Base-by-base conservation (phyloP, 129 eudicot genomes). In the Flaveria linearis region DNA sequence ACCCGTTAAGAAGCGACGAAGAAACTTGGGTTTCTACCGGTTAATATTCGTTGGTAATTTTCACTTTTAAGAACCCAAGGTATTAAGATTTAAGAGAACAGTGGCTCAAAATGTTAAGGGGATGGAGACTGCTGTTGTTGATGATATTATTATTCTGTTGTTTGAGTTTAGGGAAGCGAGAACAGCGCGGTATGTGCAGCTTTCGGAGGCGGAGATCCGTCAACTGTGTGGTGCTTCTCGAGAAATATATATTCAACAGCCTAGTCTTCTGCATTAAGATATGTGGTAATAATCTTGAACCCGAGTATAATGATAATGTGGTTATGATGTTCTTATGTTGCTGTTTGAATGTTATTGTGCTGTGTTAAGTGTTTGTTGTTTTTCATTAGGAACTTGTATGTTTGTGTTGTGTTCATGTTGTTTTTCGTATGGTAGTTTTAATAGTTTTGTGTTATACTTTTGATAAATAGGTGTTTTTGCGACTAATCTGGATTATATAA, bases 41-140 rank as follows among this genome's bases (percentile, higher is more conserved):
- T 47, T 68, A 9, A 7, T 20, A 6, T 73, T 17, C 3, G 33
- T 45, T 52, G 30, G 30, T 2, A 28, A 28, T 2, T 28, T 28
- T 28, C 30, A 28, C 30, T 28, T 28, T 28, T 28, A 1, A 33
- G 39, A 33, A 5, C 7, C 4, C 61, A 25, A 47, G 33, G 1
- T 9, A 42, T 57, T 62, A 45, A 79, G 56, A 64, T 76, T 13
- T 16, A 7, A 57, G 13, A 17, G 66, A 76, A 41, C 73, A 72
- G 82, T 80, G 92, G 90, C 22, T 20, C 22, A 20, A 20, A 20
- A 20, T 20, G 22, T 20, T 20, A 60, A 69, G 76, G 91, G 87
- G 28, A 85, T 89, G 28, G 88, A 89, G 53, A 81, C 85, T 69
- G 88, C 67, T 11, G 76, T 89, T 15, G 4, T 33, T 20, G 22